Evolutionary conservation across 192 early-diverging fungal species (phyloP).

Genomic region (Linnemannia schmuckeri): DNA sequence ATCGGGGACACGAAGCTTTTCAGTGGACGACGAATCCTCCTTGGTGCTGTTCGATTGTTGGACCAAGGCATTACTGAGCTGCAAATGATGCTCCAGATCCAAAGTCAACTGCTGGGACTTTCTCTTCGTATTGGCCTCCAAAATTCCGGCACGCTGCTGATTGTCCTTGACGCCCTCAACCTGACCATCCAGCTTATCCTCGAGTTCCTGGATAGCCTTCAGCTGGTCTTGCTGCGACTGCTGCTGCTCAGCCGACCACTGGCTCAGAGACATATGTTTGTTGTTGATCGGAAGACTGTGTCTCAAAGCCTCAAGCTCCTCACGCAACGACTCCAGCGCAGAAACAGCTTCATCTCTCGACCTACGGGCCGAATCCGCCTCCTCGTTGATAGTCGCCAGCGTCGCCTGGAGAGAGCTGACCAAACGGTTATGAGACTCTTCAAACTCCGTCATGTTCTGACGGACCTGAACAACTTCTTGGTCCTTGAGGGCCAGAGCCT

Average conservation of each 20-base stretch:
- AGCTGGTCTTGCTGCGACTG: slow-evolving; percentile 50
- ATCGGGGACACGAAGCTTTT: neutral
- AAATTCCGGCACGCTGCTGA: slow-evolving; percentile 40
- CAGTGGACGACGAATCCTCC: neutral
- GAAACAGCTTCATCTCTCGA: slow-evolving; percentile 50
- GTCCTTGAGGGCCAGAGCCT: slow-evolving; percentile 50
- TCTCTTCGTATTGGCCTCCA: slow-evolving; percentile 50
- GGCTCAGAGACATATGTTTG: slow-evolving; percentile 53
- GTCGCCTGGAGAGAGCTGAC: slow-evolving; percentile 50
- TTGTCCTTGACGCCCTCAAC: slow-evolving; percentile 53
- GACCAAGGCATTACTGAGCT: slow-evolving; percentile 46
- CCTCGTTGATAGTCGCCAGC: slow-evolving; percentile 50
- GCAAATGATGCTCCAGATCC: slow-evolving; percentile 50
- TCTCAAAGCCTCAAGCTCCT: slow-evolving; percentile 50
- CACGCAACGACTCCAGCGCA: slow-evolving; percentile 38
- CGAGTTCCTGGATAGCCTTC: slow-evolving; percentile 40
- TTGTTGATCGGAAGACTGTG: slow-evolving; percentile 48
- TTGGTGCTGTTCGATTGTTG: neutral
- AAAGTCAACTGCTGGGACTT: slow-evolving; percentile 48
- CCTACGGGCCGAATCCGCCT: slow-evolving; percentile 51
- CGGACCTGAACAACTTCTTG: slow-evolving; percentile 55
- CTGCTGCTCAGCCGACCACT: slow-evolving; percentile 52
- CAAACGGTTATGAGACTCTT: slow-evolving; percentile 50
- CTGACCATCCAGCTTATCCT: slow-evolving; percentile 44
- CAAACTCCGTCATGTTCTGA: slow-evolving; percentile 55